These are phyloP conservation scores for Aspergillus sergii DNA, from an alignment of 2,329 filamentous ascomycete species.

Conservation along the genomic window DNA sequence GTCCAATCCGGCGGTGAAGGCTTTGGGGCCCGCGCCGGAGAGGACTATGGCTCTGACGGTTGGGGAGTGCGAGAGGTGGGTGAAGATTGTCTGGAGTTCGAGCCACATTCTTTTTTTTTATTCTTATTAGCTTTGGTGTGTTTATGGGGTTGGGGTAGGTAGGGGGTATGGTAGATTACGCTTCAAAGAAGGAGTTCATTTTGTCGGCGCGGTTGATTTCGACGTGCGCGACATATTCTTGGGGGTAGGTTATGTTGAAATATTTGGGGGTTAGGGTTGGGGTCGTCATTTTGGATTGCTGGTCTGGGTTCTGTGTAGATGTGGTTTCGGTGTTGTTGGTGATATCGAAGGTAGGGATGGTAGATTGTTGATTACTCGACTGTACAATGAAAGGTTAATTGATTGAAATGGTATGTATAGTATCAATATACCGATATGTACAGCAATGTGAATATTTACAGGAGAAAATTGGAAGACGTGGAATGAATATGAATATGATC, in stretches of 20 bases:
- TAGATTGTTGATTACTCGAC: neutral
- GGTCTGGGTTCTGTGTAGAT: neutral
- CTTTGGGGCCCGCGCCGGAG: constrained; percentile 77
- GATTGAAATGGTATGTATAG: neutral
- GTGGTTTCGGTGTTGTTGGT: neutral
- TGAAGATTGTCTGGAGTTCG: constrained; percentile 74
- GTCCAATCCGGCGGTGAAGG: constrained; percentile 86
- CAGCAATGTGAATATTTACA: neutral
- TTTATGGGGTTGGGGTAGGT: neutral
- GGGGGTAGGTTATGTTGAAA: constrained; percentile 74
- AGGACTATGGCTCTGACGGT: constrained; percentile 76
- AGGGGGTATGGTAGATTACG: constrained; percentile 37
- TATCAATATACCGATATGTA: neutral
- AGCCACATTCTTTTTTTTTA: constrained; percentile 70
- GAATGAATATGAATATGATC: neutral
- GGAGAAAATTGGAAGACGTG: neutral
- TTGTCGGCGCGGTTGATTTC: constrained; percentile 87
- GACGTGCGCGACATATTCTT: constrained; percentile 78
- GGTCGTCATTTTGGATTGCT: constrained; percentile 22
- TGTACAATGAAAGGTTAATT: neutral
- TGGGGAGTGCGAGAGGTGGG: constrained; percentile 69
- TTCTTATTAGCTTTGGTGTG: neutral
- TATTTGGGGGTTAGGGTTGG: constrained; percentile 47
- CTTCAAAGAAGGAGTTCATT: constrained; percentile 82
- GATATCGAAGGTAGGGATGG: neutral